Percentiles rank a stretch among this genome's conserved stretches.
Evolutionary conservation across 192 early-diverging fungal species (phyloP).

Genomic region (Coemansia sp.): DNA sequence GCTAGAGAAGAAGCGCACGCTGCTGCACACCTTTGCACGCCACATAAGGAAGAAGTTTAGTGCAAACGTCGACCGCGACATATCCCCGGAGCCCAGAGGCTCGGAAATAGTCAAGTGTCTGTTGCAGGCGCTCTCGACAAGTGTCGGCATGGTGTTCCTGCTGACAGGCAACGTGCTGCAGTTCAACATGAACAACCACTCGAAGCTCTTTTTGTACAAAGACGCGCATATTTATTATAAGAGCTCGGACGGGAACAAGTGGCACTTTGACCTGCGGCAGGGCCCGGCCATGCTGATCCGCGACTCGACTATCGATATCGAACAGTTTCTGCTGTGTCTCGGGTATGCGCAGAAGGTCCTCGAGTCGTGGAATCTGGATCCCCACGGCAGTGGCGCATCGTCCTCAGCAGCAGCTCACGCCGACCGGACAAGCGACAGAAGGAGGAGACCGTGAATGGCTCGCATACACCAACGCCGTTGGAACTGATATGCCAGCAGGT

Average conservation of each 20-base stretch:
- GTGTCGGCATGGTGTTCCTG: conserved; percentile 43
- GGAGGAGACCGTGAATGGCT: neutral
- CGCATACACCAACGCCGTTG: neutral
- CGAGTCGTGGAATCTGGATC: conserved; percentile 26
- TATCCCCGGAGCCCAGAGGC: conserved; percentile 13
- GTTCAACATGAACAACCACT: conserved; percentile 45
- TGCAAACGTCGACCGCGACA: conserved; percentile 27
- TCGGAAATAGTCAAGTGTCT: conserved; percentile 22
- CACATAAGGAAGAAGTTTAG: conserved; percentile 34
- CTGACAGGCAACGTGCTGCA: conserved; percentile 51
- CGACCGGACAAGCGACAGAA: neutral
- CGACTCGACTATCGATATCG: conserved; percentile 39
- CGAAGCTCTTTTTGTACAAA: conserved; percentile 50
- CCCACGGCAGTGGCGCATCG: neutral
- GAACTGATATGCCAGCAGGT: neutral
- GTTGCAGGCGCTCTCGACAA: conserved; percentile 42
- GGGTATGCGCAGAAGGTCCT: conserved; percentile 45
- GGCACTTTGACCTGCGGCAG: conserved; percentile 52
- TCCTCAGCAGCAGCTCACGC: neutral
- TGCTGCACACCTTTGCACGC: conserved; percentile 31
- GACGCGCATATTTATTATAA: conserved; percentile 46
- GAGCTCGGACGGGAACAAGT: conserved; percentile 31
- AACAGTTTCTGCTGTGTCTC: conserved; percentile 48
- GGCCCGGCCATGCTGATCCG: conserved; percentile 46
- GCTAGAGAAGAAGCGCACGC: conserved; percentile 44